Evolutionary conservation across 2,329 filamentous ascomycete genomes (phyloP).

Genomic region (Aspergillus pseudoterreus): DNA sequence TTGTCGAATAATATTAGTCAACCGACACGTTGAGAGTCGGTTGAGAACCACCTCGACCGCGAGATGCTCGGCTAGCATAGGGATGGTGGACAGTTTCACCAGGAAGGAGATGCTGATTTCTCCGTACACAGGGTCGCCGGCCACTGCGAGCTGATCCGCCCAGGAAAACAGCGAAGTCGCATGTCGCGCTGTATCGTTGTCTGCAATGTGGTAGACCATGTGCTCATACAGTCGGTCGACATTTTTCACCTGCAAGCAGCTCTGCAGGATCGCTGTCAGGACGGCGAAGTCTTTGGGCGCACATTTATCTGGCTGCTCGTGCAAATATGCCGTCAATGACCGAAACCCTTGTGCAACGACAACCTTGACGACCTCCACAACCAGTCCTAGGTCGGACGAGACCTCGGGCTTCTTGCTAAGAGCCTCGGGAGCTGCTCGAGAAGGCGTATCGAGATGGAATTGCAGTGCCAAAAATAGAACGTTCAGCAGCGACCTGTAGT

Average conservation of each 20-base stretch:
- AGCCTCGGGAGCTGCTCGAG: conserved; percentile 32
- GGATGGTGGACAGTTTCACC: conserved; percentile 78
- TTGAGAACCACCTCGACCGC: conserved; percentile 81
- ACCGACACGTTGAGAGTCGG: conserved; percentile 72
- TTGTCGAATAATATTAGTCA: conserved; percentile 71
- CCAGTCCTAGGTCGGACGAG: conserved; percentile 50
- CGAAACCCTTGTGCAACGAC: conserved; percentile 81
- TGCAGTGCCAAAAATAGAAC: conserved; percentile 79
- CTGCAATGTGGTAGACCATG: conserved; percentile 64
- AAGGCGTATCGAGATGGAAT: conserved; percentile 38
- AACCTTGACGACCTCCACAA: conserved; percentile 75
- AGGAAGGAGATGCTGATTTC: conserved; percentile 88
- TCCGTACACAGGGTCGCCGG: conserved; percentile 84
- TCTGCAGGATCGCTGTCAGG: conserved; percentile 82
- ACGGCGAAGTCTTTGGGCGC: conserved; percentile 79
- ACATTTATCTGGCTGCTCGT: conserved; percentile 64
- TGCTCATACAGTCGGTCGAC: conserved; percentile 69
- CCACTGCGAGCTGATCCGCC: conserved; percentile 75
- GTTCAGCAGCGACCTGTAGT: conserved; percentile 80
- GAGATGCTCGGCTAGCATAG: conserved; percentile 79
- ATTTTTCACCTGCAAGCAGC: conserved; percentile 72
- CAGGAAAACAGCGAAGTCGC: conserved; percentile 88
- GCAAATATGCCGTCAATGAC: conserved; percentile 73
- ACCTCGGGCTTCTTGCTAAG: conserved; percentile 35
- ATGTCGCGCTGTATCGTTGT: conserved; percentile 68